Evolutionary conservation across 2,329 filamentous ascomycete species (phyloP).

Genomic region (Alternaria brassicicola): DNA sequence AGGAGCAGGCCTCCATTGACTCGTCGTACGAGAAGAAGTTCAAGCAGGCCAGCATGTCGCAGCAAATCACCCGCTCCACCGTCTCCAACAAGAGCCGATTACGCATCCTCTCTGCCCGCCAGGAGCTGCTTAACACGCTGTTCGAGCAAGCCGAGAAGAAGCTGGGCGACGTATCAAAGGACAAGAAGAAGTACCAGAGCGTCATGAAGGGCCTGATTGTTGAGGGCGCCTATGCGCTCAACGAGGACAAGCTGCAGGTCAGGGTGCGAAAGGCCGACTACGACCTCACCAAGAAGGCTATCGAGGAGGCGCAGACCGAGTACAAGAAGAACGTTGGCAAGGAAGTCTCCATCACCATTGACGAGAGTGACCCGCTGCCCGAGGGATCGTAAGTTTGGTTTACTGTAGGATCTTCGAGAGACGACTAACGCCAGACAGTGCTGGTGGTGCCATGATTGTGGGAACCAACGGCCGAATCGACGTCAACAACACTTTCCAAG

Average conservation of each 20-base stretch:
- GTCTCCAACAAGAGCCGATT: slow-evolving; percentile 95
- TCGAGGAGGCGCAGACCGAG: slow-evolving; percentile 76
- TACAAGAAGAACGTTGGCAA: slow-evolving; percentile 80
- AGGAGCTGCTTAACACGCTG: slow-evolving; percentile 88
- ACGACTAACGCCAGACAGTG: slow-evolving; percentile 57
- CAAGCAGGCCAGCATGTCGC: slow-evolving; percentile 97
- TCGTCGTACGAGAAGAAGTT: slow-evolving; percentile 96
- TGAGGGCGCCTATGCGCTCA: slow-evolving; percentile 87
- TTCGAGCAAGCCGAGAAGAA: slow-evolving; percentile 81
- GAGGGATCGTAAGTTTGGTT: slow-evolving; percentile 74
- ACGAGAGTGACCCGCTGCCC: slow-evolving; percentile 79
- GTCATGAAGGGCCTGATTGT: slow-evolving; percentile 82
- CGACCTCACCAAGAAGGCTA: slow-evolving; percentile 76
- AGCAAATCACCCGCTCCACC: slow-evolving; percentile 97
- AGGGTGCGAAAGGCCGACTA: slow-evolving; percentile 81
- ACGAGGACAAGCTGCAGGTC: slow-evolving; percentile 77
- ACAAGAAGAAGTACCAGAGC: slow-evolving; percentile 75
- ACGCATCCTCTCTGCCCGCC: slow-evolving; percentile 82
- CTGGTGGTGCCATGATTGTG: slow-evolving; percentile 81
- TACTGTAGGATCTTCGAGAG: rapidly evolving
- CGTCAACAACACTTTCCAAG: slow-evolving; percentile 97
- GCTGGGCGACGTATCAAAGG: slow-evolving; percentile 69
- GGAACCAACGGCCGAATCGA: slow-evolving; percentile 92
- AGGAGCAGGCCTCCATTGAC: slow-evolving; percentile 94
- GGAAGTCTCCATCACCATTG: slow-evolving; percentile 72